Evolutionary conservation across 1,284 basidiomycete genomes (phyloP).

Genomic region (Ustilago curta): DNA sequence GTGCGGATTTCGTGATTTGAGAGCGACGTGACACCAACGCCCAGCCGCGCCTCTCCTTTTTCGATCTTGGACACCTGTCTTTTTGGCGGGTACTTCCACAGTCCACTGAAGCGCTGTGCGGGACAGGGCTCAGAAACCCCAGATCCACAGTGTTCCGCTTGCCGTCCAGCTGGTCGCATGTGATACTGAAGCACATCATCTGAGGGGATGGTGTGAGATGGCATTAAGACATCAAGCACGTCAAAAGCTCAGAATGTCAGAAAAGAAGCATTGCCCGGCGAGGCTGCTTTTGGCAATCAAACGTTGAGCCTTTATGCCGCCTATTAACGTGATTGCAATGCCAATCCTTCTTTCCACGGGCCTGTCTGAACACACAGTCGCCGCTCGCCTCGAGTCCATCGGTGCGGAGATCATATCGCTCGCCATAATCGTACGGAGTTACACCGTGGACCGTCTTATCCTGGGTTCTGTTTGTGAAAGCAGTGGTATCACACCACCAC

Average conservation of each 20-base stretch:
- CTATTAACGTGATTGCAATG: not conserved
- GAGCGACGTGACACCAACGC: conserved; percentile 17
- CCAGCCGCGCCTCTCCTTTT: conserved; percentile 1
- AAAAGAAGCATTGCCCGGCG: not conserved
- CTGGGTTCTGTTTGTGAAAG: conserved; percentile 5
- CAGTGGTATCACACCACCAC: too few species aligned
- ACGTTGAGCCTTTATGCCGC: not conserved
- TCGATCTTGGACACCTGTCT: conserved; percentile 39
- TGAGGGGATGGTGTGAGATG: conserved; percentile 20
- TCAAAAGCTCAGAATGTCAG: conserved; percentile 3
- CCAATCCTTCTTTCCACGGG: not conserved
- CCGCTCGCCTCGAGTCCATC: not conserved
- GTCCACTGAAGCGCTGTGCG: conserved; percentile 4
- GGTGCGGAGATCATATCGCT: conserved; percentile 5
- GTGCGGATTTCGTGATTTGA: conserved; percentile 40
- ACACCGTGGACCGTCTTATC: conserved; percentile 16
- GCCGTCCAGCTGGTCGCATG: not conserved
- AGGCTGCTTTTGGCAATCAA: not conserved
- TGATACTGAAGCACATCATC: conserved; percentile 12
- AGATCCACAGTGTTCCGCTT: conserved; percentile 5
- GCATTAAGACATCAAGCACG: not conserved
- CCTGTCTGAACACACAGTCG: not conserved
- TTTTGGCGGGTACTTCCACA: not conserved
- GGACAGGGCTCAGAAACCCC: conserved; percentile 14
- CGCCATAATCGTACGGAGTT: conserved; percentile 22